phyloP scores from a whole-genome alignment of 176 grass and related monocot species.

The Cenchrus americanus region DNA sequence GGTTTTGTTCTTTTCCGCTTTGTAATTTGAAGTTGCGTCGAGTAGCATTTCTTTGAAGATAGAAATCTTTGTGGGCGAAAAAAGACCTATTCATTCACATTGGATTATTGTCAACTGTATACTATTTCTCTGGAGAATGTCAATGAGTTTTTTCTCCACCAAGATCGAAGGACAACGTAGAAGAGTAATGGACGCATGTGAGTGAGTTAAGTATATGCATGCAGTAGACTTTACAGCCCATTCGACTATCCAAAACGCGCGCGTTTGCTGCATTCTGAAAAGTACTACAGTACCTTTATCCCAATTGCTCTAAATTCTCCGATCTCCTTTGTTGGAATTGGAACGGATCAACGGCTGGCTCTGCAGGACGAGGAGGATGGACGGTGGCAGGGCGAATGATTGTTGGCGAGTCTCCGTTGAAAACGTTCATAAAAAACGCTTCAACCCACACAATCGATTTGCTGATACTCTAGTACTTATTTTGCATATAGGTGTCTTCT shows the following conservation, averaged over 20 bases:
- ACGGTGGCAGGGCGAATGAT: neutral
- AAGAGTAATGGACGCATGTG: neutral
- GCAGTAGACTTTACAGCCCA: slow-evolving; percentile 1
- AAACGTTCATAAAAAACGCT: neutral
- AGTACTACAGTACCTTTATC: neutral
- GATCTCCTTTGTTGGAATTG: slow-evolving; percentile 19
- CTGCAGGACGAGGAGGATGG: neutral
- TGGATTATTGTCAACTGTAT: neutral
- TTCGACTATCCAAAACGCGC: slow-evolving; percentile 4
- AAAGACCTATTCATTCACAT: neutral
- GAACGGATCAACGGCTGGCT: slow-evolving; percentile 26
- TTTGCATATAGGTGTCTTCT: neutral
- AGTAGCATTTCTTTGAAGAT: neutral
- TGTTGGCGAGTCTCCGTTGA: neutral
- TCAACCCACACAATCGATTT: neutral
- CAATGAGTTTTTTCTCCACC: neutral
- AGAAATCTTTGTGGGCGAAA: neutral
- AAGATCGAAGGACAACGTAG: neutral
- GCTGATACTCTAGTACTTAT: neutral
- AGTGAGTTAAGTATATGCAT: neutral
- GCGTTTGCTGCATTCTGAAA: neutral
- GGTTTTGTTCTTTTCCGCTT: neutral
- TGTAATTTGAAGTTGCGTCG: neutral
- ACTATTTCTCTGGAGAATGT: neutral
- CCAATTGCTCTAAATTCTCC: neutral